Evolutionary conservation across 805 yeast genomes (phyloP).

Genomic region (Suhomyces xylopsoci): DNA sequence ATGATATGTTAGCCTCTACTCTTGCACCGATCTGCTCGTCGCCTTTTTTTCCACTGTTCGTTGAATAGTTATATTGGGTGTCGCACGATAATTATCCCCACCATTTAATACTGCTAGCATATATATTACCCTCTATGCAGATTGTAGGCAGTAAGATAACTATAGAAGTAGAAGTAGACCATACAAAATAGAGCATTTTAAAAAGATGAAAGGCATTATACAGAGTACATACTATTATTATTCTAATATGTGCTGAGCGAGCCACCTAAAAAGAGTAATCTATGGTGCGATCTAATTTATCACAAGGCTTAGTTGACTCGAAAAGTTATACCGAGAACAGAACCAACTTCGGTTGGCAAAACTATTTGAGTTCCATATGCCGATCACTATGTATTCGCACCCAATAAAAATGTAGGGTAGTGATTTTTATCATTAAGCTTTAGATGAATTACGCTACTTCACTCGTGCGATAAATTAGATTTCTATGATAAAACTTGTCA

Average conservation of each 20-base stretch:
- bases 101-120: background rate
- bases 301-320: background rate
- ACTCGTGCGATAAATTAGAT: background rate
- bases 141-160: background rate
- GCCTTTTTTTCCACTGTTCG: background rate
- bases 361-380: background rate
- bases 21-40: background rate
- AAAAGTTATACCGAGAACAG: too few species aligned
- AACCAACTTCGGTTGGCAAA: background rate
- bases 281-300: background rate
- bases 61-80: background rate
- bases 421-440: too few species aligned
- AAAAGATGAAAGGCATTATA: too few species aligned
- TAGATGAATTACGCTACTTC: too few species aligned
- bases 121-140: background rate
- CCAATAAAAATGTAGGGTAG: background rate
- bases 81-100: background rate
- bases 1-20: slow-evolving; percentile 12
- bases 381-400: background rate
- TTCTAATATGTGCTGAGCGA: background rate
- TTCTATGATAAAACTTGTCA: background rate
- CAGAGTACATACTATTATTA: too few species aligned
- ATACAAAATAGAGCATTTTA: too few species aligned
- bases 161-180: background rate
- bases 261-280: background rate